Base-by-base conservation (phyloP, 495 filamentous ascomycete genomes). In the Staphylotrichum longicolle region DNA sequence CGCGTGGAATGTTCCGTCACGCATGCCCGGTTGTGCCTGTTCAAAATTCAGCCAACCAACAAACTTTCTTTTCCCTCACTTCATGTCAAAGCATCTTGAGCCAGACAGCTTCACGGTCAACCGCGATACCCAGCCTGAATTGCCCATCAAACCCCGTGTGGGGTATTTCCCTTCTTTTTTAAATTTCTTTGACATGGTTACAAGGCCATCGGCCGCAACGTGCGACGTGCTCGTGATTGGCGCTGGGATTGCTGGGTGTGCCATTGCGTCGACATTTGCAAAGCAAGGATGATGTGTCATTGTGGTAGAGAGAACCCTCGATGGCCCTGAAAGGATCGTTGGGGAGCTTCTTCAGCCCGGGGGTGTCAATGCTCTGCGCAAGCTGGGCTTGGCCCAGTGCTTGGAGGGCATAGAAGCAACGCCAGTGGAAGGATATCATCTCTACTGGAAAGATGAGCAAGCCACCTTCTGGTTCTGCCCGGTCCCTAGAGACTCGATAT, bases 311-410 rank as follows among this genome's bases (percentile, higher is more conserved):
- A 79, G 75, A 64, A 88, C 83, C 62, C 70, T 93, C 56, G 88
- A 88, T 67, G 88, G 93, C 73, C 91, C 90, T n/a, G 89, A 94
- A 74, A 85, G 91, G 54, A 94, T 95, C 64, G 89, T 94, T 15
- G 91, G 91, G 33, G 91, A 95, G 75, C 74, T 95, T 47, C 73
- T 95, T 62, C 91, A 95, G 68, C 91, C 91, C 10, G 91, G 91
- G 4, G 91, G 91, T 34, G 87, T 93, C 14, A 75, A 77, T 39
- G 88, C 91, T 40, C 77, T 95, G 56, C 82, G 86, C 64, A 80
- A 85, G 52, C 73, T 93, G 41, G 91, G 89, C 7, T 72, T 95
- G 54, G 61, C 65, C 46, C 83, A 88, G 57, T 93, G 91, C 68
- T 74, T 95, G 11, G 88, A 93, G 39, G 88, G 75, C 9, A 94